Evolutionary conservation across 225 moss, liverwort and hornwort species (phyloP), one percentile per base, ranked within the genome.

Genomic region (Pseudisothecium myosuroides): DNA sequence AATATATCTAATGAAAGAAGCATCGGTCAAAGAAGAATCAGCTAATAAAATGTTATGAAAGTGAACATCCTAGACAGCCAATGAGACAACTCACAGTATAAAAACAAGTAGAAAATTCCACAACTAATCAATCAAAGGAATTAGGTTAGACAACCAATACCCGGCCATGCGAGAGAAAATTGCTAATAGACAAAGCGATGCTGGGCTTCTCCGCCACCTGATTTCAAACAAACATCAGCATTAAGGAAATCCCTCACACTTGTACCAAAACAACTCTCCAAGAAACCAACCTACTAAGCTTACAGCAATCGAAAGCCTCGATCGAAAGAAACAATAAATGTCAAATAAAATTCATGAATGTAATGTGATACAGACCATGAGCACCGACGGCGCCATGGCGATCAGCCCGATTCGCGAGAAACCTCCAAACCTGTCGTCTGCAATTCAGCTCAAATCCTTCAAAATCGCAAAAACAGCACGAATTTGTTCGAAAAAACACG

Each of bases 131-230:
- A 80, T 84, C 74, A 80, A 17, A 60, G 18, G 39, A 27, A 69
- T 22, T 39, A 90, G 54, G 68, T 73, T 72, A 47, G 67, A 52
- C 49, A 39, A 84, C 47, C 86, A 80, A 85, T 97, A 98, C 98
- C 94, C 94, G 93, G 71, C 96, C 96, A 76, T 95, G 93, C 29
- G 97, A 99, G 85, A 99, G 96, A 76, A 96, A 94, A 83, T 90
- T 93, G 71, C 97, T 94, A 75, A 99, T 97, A 76, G 97, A 97
- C 75, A 87, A 92, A 66, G 97, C 98, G 72, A 99, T 99, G 88
- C 98, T 99, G n/a, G 98, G 98, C 96, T 99, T 99, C 93, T 99
- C 98, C 83, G 97, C 98, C 92, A 99, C 98, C 98, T 99, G 82
- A 90, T 93, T 86, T 69, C 54, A 84, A 88, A 63, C 41, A 76